These are phyloP conservation scores for Colletotrichum spinosum DNA, from an alignment of 2,329 filamentous ascomycete genomes.

Conservation along the genomic window DNA sequence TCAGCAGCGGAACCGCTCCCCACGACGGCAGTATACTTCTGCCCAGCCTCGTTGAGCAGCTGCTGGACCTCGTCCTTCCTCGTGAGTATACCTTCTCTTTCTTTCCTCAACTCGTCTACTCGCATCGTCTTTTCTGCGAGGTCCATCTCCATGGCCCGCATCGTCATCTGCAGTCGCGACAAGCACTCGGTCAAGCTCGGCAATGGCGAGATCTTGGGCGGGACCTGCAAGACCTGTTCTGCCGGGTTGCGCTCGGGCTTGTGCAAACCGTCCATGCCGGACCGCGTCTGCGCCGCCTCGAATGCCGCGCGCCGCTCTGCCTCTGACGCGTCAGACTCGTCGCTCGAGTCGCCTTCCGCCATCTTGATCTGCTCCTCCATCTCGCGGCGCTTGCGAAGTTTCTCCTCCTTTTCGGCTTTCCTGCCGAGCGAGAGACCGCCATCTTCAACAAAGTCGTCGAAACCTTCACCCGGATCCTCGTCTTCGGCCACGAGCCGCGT, in stretches of 20 bases:
- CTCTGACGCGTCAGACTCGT: slow-evolving; percentile 76
- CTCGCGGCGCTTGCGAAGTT: slow-evolving; percentile 74
- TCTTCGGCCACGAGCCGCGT: slow-evolving; percentile 85
- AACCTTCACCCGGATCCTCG: slow-evolving; percentile 92
- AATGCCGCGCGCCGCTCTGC: slow-evolving; percentile 83
- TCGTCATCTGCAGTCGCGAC: slow-evolving; percentile 69
- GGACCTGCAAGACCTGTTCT: slow-evolving; percentile 64
- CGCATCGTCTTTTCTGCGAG: slow-evolving; percentile 70
- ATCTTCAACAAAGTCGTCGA: slow-evolving; percentile 91
- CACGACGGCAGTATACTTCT: slow-evolving; percentile 64
- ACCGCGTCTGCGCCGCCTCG: slow-evolving; percentile 85
- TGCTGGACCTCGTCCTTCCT: slow-evolving; percentile 85
- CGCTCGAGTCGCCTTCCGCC: slow-evolving; percentile 75
- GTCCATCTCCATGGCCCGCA: slow-evolving; percentile 73
- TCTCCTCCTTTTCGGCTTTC: slow-evolving; percentile 80
- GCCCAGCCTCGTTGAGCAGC: slow-evolving; percentile 83
- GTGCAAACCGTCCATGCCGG: slow-evolving; percentile 82
- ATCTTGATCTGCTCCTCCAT: slow-evolving; percentile 87
- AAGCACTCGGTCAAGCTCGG: slow-evolving; percentile 79
- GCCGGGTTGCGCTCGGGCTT: slow-evolving; percentile 56
- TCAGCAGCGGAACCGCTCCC: slow-evolving; percentile 38
- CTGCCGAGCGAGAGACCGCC: slow-evolving; percentile 82
- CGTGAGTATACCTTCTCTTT: slow-evolving; percentile 74
- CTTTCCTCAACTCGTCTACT: slow-evolving; percentile 74
- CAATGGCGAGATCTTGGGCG: slow-evolving; percentile 80